A percentile compares a stretch with the other conserved stretches of the same genome.
Conservation (phyloP, 2,329 filamentous ascomycete genomes). For the Metarhizium anisopliae region DNA sequence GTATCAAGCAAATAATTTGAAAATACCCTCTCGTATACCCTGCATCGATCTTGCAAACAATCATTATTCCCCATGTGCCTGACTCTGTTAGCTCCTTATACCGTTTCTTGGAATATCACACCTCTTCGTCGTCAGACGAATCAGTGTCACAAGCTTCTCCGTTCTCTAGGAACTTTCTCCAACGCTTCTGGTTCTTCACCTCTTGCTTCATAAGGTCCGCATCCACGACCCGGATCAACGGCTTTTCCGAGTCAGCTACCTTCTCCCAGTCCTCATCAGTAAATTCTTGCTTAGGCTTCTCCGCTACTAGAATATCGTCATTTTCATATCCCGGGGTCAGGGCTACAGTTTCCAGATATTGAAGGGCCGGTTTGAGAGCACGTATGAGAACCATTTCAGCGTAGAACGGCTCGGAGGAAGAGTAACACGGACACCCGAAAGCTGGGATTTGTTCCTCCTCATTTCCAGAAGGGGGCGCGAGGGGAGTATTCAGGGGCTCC, state of each 20-base stretch:
- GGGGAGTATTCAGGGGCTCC: slow-evolving; percentile 39
- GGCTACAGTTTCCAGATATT: slow-evolving; percentile 53
- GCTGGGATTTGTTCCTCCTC: slow-evolving; percentile 28
- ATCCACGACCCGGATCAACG: slow-evolving; percentile 13
- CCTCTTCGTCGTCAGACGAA: background rate
- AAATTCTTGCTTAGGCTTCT: slow-evolving; percentile 12
- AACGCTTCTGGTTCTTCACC: slow-evolving; percentile 16
- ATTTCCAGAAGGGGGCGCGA: slow-evolving; percentile 45
- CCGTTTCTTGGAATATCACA: background rate
- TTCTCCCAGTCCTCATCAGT: slow-evolving; percentile 21
- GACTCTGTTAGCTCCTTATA: background rate
- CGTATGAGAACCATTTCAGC: slow-evolving; percentile 54
- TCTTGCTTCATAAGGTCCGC: slow-evolving; percentile 14
- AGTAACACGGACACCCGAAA: slow-evolving; percentile 59
- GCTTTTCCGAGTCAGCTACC: slow-evolving; percentile 21
- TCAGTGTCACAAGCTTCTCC: background rate
- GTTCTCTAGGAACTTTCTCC: slow-evolving; percentile 16
- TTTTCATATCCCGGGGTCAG: slow-evolving; percentile 29
- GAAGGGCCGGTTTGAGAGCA: slow-evolving; percentile 43
- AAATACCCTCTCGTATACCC: background rate
- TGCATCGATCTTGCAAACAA: background rate
- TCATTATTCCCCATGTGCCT: background rate
- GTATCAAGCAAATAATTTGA: background rate
- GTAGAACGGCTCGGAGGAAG: slow-evolving; percentile 51
- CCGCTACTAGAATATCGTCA: slow-evolving; percentile 23